Evolutionary conservation across 2,329 filamentous ascomycete species (phyloP), one percentile per base, ranked within the genome.

Genomic region (Ophiostoma sp.): DNA sequence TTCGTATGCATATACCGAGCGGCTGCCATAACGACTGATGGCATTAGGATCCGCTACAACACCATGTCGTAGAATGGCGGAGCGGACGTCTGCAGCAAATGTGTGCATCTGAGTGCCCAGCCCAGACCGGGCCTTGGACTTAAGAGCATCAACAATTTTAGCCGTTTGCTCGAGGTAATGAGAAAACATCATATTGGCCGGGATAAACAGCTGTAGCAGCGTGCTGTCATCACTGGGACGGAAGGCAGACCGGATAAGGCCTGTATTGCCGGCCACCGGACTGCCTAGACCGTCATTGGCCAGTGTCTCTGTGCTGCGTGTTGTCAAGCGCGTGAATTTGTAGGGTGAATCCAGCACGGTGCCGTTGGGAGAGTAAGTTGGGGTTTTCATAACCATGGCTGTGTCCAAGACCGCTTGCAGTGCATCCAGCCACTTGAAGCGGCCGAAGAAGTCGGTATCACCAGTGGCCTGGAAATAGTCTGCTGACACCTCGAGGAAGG

Each of bases 191-290:
- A 92, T 92, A 76, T 97, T 98, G 44, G 90, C 88, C 0, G 94
- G 94, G 73, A 97, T 91, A 74, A 96, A 88, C 77, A 93, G 94
- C 75, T 94, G 92, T 70, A 92, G 88, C 52, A 91, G 90, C 0
- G 90, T 92, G 14, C 92, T 87, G 76, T 97, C 94, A 76, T 98
- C 94, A 69, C 90, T 94, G 0, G 93, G 94, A 0, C 94, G 85
- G 81, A 97, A 97, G 42, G 93, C 92, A 72, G 90, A 93, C 67
- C 94, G 86, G 58, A 97, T 85, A 66, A 97, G 84, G 0, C 92
- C 92, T 1, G 92, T 95, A 84, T 91, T 77, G 42, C 86, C 86
- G 67, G 87, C 89, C 1, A 96, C 84, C 0, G 94, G 94, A 72
- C 92, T 93, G 18, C 93, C 93, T 42, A 88, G 81, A 8, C 94